Percentiles rank a stretch among this genome's conserved stretches.
phyloP scores from a whole-genome alignment of 73 alveolate species.

The Durusdinium trenchii region DNA sequence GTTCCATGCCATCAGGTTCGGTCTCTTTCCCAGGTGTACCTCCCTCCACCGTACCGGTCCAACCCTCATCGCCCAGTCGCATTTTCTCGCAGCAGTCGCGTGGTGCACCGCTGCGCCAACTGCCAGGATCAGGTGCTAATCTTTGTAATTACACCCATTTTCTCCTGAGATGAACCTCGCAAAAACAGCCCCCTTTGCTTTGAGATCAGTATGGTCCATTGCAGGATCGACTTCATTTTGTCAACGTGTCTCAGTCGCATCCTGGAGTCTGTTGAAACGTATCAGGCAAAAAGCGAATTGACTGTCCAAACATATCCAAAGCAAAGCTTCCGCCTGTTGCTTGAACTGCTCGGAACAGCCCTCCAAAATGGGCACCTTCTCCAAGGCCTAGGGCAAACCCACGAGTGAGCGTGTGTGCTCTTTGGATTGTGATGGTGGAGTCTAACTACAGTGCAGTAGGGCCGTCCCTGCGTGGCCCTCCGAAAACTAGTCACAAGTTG shows the following conservation, averaged over 20 bases:
- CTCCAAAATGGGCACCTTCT: conserved; percentile 29
- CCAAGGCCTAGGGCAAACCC: conserved; percentile 16
- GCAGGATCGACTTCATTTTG: too few relatives aligned
- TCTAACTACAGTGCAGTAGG: too few relatives aligned
- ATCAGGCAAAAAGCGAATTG: too few relatives aligned
- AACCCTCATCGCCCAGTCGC: conserved; percentile 4
- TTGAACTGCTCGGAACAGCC: conserved; percentile 49
- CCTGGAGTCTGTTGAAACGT: too few relatives aligned
- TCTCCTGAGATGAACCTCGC: too few relatives aligned
- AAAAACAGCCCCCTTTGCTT: too few relatives aligned
- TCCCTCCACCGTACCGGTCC: background rate
- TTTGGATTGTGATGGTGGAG: background rate
- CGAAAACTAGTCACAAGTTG: too few relatives aligned
- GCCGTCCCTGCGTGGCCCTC: too few relatives aligned
- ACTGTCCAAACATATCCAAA: background rate
- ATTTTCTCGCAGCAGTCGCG: conserved; percentile 28
- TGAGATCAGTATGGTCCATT: too few relatives aligned
- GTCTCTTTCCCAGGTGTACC: background rate
- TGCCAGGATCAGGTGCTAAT: background rate
- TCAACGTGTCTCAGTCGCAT: too few relatives aligned
- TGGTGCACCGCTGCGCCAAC: conserved; percentile 55
- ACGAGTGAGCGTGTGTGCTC: background rate
- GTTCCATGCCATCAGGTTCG: background rate
- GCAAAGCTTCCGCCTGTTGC: conserved; percentile 16
- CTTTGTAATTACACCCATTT: too few relatives aligned